Percentiles rank a stretch among this genome's conserved stretches.
These are phyloP conservation scores for Neostapfia colusana DNA, from an alignment of 176 grass and related monocot genomes.

Conservation along the genomic window DNA sequence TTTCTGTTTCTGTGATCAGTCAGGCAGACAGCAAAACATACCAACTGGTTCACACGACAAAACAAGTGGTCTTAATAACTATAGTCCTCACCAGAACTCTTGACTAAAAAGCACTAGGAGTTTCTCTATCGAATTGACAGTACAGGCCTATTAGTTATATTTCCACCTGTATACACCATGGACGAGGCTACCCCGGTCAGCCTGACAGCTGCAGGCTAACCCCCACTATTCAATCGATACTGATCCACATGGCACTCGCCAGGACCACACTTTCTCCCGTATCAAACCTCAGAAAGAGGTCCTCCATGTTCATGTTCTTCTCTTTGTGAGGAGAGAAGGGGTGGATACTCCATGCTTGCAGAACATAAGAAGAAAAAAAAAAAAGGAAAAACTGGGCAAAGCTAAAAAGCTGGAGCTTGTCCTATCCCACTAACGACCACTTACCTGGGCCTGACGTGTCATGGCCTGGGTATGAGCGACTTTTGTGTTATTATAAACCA, in stretches of 20 bases:
- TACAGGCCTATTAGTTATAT: slow-evolving; percentile 3
- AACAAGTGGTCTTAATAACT: not conserved
- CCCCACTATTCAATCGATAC: slow-evolving; percentile 49
- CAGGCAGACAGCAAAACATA: no score
- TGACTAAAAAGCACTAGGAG: slow-evolving; percentile 11
- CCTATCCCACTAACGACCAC: slow-evolving; percentile 65
- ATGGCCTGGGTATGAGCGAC: slow-evolving; percentile 48
- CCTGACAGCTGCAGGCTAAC: slow-evolving; percentile 58
- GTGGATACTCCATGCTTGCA: slow-evolving; percentile 46
- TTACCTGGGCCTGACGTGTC: slow-evolving; percentile 54
- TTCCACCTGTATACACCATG: slow-evolving; percentile 22
- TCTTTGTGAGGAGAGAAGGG: slow-evolving; percentile 33
- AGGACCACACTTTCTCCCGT: slow-evolving; percentile 44
- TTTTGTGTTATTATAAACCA: slow-evolving; percentile 54
- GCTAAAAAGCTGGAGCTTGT: slow-evolving; percentile 64
- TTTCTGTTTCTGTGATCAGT: no score
- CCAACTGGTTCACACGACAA: no score
- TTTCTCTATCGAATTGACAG: slow-evolving; percentile 16
- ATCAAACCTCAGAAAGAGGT: slow-evolving; percentile 61
- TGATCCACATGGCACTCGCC: slow-evolving; percentile 51
- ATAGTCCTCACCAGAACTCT: slow-evolving; percentile 14
- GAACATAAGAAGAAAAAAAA: slow-evolving; percentile 52
- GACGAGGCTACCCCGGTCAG: slow-evolving; percentile 24
- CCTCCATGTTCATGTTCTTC: slow-evolving; percentile 19
- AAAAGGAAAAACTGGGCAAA: slow-evolving; percentile 50